Conservation (phyloP, 2,329 filamentous ascomycete genomes). For the Apiospora sp. region DNA sequence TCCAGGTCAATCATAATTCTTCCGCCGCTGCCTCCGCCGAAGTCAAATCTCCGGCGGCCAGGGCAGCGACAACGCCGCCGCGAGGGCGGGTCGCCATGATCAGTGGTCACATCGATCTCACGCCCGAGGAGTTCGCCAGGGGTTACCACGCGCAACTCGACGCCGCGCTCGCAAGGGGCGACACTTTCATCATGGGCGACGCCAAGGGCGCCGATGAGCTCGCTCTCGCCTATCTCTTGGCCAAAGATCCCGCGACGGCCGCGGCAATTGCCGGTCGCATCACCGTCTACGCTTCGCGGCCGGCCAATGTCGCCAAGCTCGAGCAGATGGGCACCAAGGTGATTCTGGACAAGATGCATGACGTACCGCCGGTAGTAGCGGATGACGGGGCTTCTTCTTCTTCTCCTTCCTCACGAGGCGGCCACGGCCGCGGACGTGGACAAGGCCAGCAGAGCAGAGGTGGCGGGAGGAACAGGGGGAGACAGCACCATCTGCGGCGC, state of each 20-base stretch:
- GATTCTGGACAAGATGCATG: not conserved
- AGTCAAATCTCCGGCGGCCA: not conserved
- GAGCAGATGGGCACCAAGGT: not conserved
- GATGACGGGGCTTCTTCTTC: too few species aligned
- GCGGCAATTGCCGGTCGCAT: not conserved
- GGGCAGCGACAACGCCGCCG: not conserved
- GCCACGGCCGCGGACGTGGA: not conserved
- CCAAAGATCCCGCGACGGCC: not conserved
- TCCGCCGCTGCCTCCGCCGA: not conserved
- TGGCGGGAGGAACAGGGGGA: not conserved
- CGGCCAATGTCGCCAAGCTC: not conserved
- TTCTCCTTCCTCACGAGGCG: too few species aligned
- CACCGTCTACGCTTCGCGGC: not conserved
- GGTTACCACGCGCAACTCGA: not conserved
- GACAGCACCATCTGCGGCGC: not conserved
- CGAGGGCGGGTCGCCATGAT: not conserved
- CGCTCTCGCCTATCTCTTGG: not conserved
- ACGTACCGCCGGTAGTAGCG: not conserved
- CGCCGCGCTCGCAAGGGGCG: not conserved
- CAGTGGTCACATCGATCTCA: conserved; percentile 7
- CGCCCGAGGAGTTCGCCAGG: not conserved
- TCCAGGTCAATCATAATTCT: too few species aligned
- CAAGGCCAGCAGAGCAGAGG: not conserved
- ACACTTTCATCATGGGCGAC: not conserved
- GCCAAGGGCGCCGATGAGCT: not conserved